Conservation (phyloP, 108 stramenopile species). For the Cyclotella cryptica region DNA sequence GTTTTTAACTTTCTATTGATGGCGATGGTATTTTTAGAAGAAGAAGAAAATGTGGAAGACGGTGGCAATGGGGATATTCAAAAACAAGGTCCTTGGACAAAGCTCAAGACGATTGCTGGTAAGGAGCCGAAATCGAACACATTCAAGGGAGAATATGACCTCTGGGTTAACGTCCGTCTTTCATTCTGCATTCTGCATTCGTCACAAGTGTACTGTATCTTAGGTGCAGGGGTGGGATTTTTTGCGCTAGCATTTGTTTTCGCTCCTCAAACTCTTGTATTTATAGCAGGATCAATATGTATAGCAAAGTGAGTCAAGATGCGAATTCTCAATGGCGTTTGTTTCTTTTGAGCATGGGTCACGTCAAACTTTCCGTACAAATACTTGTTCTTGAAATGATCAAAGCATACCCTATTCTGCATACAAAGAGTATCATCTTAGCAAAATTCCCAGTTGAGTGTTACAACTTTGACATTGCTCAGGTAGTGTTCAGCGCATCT, state of each 20-base stretch:
- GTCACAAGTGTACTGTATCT: not conserved
- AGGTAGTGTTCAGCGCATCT: not conserved
- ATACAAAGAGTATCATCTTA: slow-evolving; percentile 11
- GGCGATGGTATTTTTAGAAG: not conserved
- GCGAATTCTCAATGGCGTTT: not conserved
- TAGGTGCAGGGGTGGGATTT: slow-evolving; percentile 1
- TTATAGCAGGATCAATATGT: slow-evolving; percentile 24
- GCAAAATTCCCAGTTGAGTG: slow-evolving; percentile 14
- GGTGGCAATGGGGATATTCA: not conserved
- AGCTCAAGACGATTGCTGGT: slow-evolving; percentile 1
- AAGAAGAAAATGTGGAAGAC: not conserved
- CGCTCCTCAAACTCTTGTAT: slow-evolving; percentile 13
- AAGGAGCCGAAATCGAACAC: not conserved
- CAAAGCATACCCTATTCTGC: slow-evolving; percentile 12
- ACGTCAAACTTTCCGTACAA: too few species aligned
- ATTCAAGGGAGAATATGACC: not conserved
- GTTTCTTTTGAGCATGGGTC: too few species aligned
- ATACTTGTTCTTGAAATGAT: not conserved
- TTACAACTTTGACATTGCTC: not conserved
- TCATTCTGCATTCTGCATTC: not conserved
- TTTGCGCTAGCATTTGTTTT: slow-evolving; percentile 23
- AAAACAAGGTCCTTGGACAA: not conserved
- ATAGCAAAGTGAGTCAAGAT: slow-evolving; percentile 27
- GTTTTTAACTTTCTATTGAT: not conserved
- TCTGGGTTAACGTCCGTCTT: not conserved